Evolutionary conservation across 768 basidiomycete species (phyloP).

Genomic region (Cystofilobasidium macerans): DNA sequence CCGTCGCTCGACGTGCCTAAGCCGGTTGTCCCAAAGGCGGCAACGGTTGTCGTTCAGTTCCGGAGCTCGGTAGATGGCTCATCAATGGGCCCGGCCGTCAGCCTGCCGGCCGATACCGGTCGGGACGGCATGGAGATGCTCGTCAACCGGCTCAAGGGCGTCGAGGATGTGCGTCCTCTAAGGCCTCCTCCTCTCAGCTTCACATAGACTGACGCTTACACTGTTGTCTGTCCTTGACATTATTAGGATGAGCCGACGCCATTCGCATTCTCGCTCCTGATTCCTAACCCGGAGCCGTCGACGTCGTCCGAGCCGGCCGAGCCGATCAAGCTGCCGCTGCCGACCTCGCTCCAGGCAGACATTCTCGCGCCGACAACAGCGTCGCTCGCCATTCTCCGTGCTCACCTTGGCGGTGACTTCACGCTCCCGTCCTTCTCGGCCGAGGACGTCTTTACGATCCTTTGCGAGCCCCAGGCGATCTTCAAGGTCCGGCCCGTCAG

Average conservation of each 20-base stretch:
- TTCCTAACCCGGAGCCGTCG: conserved; percentile 29
- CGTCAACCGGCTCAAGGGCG: conserved; percentile 67
- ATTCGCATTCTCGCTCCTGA: conserved; percentile 20
- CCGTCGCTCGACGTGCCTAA: conserved; percentile 35
- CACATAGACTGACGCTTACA: no score
- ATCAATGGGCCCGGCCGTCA: conserved; percentile 74
- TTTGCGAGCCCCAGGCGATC: conserved; percentile 89
- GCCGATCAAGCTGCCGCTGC: conserved; percentile 68
- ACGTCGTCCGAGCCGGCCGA: conserved; percentile 34
- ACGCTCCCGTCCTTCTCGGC: conserved; percentile 28
- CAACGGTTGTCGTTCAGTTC: conserved; percentile 70
- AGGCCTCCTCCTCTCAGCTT: conserved; percentile 22
- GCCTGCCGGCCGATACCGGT: conserved; percentile 73
- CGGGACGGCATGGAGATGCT: conserved; percentile 73
- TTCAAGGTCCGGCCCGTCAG: conserved; percentile 90
- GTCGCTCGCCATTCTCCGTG: conserved; percentile 20
- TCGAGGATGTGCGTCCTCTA: conserved; percentile 45
- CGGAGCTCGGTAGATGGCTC: conserved; percentile 75
- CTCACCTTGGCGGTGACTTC: conserved; percentile 17
- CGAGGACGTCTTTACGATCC: conserved; percentile 77
- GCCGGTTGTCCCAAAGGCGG: conserved; percentile 45
- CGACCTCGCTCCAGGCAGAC: conserved; percentile 72
- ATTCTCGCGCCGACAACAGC: conserved; percentile 44
- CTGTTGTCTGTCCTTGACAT: not conserved
- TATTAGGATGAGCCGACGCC: conserved; percentile 23